A percentile compares a stretch with the other conserved stretches of the same genome.
Evolutionary conservation across 164 flowering plant genomes (phyloP).

Genomic region (Stephania japonica): DNA sequence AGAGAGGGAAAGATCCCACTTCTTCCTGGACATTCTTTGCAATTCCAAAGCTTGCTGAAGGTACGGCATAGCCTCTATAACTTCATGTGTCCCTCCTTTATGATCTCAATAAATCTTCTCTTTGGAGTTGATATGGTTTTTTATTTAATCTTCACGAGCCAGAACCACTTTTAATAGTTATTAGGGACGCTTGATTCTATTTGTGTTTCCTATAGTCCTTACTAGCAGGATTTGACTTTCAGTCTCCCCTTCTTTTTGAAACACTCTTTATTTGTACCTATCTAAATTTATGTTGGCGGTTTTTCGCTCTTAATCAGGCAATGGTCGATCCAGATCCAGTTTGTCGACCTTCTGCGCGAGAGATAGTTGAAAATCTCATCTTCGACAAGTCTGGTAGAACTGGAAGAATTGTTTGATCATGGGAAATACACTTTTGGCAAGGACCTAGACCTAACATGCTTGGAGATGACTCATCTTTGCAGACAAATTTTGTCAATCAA

Average conservation of each 20-base stretch:
- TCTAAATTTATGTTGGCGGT: neutral
- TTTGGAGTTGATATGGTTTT: neutral
- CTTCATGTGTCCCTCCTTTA: neutral
- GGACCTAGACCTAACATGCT: neutral
- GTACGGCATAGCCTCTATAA: conserved; percentile 26
- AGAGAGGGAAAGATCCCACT: conserved; percentile 77
- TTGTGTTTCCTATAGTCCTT: neutral
- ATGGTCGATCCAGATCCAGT: conserved; percentile 86
- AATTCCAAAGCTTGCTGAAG: conserved; percentile 81
- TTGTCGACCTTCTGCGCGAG: conserved; percentile 83
- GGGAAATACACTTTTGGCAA: neutral
- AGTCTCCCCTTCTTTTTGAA: neutral
- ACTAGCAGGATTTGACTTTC: neutral
- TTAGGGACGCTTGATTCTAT: neutral
- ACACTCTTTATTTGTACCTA: neutral
- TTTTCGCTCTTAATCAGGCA: conserved; percentile 32
- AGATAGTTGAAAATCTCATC: conserved; percentile 57
- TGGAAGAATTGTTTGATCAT: conserved; percentile 17
- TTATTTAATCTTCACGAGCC: neutral
- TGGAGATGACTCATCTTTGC: neutral
- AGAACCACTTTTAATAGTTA: neutral
- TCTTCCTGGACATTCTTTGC: conserved; percentile 83
- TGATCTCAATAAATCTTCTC: neutral
- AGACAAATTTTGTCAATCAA: conserved; percentile 4
- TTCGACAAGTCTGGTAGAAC: conserved; percentile 33